Base-by-base conservation (phyloP, 345 rosid species). In the Cardamine chenopodiifolia region DNA sequence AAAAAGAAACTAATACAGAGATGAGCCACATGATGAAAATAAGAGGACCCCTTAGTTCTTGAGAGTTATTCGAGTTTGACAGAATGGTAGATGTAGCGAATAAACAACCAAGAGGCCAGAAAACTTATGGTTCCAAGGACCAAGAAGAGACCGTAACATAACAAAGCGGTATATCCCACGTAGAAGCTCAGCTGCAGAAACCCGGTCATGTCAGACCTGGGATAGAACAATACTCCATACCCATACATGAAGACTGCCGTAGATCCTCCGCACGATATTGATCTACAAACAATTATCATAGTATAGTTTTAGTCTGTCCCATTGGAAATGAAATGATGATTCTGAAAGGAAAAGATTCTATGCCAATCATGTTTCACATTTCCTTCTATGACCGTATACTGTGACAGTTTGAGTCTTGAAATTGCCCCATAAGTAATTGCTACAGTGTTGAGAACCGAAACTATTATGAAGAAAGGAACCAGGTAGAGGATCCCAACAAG, bases 61-160 rank as follows among this genome's bases (percentile, higher is more conserved):
- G 55, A 55, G 17, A 26, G 23, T 47, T 63, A 79, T 57, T 79
- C 79, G 13, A 75, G 83, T 77, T 87, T 92, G 29, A 83, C 86
- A 68, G 87, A 88, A 11, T 55, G 81, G 66, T 88, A 86, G 18
- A 89, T 85, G 63, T 67, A 82, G 42, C 85, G 82, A 72, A 89
- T 87, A 48, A 87, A 91, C 57, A 74, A 42, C 78, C 87, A 84
- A 60, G 97, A 89, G 66, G 89, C 81, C 52, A 72, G 71, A 47
- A 89, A 91, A 75, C 96, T 80, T 28, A 89, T 52, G 34, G 87
- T 66, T 26, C 87, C 87, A n/a, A 93, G 85, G 68, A 93, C 86
- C 75, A 93, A 76, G 83, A 88, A 93, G 68, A 91, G 62, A 17
- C 86, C 87, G 10, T 89, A 89, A 84, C 96, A 88, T 57, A 90